These are phyloP conservation scores for Sonneratia alba DNA, from an alignment of 345 rosid species.

Conservation along the genomic window DNA sequence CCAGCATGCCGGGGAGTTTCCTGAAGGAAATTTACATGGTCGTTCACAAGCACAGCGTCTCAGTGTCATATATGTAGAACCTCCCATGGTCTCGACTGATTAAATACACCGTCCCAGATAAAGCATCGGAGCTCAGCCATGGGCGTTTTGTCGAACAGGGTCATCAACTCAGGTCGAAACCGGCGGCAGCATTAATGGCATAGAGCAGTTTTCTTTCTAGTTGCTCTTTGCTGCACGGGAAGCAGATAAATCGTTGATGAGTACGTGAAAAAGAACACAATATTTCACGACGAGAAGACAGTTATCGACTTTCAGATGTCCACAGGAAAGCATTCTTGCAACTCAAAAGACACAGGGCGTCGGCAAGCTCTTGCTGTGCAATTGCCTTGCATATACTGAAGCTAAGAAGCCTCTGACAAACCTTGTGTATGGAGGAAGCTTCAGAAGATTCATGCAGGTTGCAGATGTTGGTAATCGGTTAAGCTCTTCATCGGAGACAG, in stretches of 20 bases:
- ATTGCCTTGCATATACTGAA: not conserved
- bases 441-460: constrained; percentile 97
- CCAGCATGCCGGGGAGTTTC: no score
- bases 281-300: not conserved
- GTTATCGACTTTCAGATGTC: not conserved
- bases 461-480: constrained; percentile 93
- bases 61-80: no score
- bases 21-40: no score
- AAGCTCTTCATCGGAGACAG: constrained; percentile 58
- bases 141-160: no score
- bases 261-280: not conserved
- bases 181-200: no score
- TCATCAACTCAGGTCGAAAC: no score
- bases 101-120: no score
- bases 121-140: no score
- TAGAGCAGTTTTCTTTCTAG: no score
- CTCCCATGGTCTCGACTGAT: no score
- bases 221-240: constrained; percentile 41
- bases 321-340: not conserved
- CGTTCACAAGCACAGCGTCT: no score
- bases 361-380: not conserved
- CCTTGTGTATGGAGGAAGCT: constrained; percentile 99
- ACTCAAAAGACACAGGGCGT: not conserved
- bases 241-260: not conserved
- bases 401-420: constrained; percentile 21